Conservation (phyloP, 768 basidiomycete genomes). For the Naganishia vishniacii region DNA sequence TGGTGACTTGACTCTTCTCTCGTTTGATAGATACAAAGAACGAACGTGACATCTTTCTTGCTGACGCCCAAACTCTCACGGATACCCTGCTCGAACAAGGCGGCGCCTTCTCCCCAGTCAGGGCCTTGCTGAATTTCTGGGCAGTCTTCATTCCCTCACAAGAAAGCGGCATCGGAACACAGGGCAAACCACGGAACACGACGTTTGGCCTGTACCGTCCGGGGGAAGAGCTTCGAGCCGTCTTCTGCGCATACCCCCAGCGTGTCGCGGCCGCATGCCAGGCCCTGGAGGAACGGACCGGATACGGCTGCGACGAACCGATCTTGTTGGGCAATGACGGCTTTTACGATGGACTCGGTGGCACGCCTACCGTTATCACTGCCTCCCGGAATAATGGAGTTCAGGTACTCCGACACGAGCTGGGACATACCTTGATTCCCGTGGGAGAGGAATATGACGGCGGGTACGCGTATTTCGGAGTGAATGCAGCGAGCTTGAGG, state of each 20-base stretch:
- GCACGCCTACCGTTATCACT: constrained; percentile 48
- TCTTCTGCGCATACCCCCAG: constrained; percentile 36
- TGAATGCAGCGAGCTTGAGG: constrained; percentile 30
- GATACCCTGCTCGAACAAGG: constrained; percentile 37
- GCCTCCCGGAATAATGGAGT: constrained; percentile 45
- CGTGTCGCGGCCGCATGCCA: constrained; percentile 40
- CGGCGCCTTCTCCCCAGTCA: constrained; percentile 40
- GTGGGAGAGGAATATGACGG: constrained; percentile 48
- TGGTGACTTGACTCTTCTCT: background rate
- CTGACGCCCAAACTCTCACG: constrained; percentile 37
- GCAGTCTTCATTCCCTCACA: constrained; percentile 43
- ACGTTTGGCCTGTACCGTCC: constrained; percentile 46
- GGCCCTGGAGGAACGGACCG: constrained; percentile 27
- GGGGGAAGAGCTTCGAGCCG: constrained; percentile 42
- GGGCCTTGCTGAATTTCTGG: constrained; percentile 41
- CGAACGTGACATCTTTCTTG: constrained; percentile 38
- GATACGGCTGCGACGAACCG: constrained; percentile 43
- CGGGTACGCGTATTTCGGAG: constrained; percentile 41
- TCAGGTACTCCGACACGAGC: constrained; percentile 42
- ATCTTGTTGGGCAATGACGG: constrained; percentile 44
- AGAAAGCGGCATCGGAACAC: constrained; percentile 42
- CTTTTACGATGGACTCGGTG: constrained; percentile 46
- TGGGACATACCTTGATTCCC: constrained; percentile 44
- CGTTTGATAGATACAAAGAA: constrained; percentile 42
- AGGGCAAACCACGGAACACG: constrained; percentile 26